A percentile compares a stretch with the other conserved stretches of the same genome.
Conservation (phyloP, 306 rosid species). For the Cicer cuneatum region DNA sequence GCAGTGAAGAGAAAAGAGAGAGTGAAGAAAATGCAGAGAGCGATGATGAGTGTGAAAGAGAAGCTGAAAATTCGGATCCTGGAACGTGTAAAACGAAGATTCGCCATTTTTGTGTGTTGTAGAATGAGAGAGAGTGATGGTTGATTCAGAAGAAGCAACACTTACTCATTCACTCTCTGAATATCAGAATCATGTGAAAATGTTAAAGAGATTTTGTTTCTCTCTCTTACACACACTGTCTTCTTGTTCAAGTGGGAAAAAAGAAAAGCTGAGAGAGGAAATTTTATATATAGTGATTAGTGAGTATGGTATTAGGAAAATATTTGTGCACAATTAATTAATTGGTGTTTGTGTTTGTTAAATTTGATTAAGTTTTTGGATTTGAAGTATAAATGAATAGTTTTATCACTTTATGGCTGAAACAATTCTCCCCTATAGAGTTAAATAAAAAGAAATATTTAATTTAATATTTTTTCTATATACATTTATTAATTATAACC, state of each 20-base stretch:
- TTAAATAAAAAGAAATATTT: too few species aligned
- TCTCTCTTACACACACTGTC: background rate
- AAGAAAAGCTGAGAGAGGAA: background rate
- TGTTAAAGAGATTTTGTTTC: constrained; percentile 14
- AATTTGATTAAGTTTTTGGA: too few species aligned
- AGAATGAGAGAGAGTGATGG: constrained; percentile 35
- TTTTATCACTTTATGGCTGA: too few species aligned
- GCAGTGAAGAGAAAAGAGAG: constrained; percentile 62
- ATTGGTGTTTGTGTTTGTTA: too few species aligned
- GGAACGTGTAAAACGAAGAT: constrained; percentile 41
- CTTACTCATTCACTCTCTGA: constrained; percentile 10
- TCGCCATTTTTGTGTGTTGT: constrained; percentile 38
- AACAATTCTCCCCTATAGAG: too few species aligned
- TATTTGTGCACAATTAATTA: too few species aligned
- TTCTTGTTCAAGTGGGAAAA: constrained; percentile 10
- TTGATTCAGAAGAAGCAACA: constrained; percentile 38
- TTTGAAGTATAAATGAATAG: too few species aligned
- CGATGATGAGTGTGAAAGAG: constrained; percentile 55
- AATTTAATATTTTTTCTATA: too few species aligned
- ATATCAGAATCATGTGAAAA: background rate
- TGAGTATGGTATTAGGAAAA: too few species aligned
- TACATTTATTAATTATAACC: too few species aligned
- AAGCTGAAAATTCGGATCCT: constrained; percentile 46
- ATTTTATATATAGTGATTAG: background rate
- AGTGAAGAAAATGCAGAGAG: constrained; percentile 55